These are phyloP conservation scores for Crassisporium funariophilum DNA, from an alignment of 768 basidiomycete species.

Conservation along the genomic window DNA sequence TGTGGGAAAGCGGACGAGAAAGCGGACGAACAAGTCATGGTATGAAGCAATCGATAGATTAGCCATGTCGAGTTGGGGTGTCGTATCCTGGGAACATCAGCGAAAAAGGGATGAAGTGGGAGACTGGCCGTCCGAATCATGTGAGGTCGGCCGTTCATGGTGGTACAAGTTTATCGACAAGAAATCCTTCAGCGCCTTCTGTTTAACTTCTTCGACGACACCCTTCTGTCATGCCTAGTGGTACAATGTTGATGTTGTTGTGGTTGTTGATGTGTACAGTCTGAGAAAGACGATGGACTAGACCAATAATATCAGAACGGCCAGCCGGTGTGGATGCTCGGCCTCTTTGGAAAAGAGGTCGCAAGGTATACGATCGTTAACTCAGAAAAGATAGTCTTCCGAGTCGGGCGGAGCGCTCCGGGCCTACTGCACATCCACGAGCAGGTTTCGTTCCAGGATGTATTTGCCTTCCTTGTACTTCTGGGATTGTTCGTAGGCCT, in stretches of 20 bases:
- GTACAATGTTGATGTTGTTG: conserved; percentile 11
- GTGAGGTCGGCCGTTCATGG: background rate
- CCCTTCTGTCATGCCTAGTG: conserved; percentile 17
- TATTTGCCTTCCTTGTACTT: conserved; percentile 99
- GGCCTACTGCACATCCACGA: conserved; percentile 78
- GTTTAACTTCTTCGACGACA: background rate
- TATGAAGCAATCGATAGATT: background rate
- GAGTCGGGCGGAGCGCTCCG: conserved; percentile 4
- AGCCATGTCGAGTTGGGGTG: background rate
- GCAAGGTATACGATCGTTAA: conserved; percentile 19
- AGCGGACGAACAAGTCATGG: conserved; percentile 1
- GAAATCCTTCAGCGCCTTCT: background rate
- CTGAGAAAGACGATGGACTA: conserved; percentile 24
- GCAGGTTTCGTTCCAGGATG: conserved; percentile 93
- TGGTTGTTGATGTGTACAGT: conserved; percentile 23
- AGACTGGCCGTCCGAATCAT: conserved; percentile 22
- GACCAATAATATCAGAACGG: conserved; percentile 14
- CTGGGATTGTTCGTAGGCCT: conserved; percentile 86
- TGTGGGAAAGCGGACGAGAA: background rate
- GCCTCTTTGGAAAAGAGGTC: conserved; percentile 9
- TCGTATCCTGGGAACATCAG: conserved; percentile 16
- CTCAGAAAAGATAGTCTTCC: conserved; percentile 8
- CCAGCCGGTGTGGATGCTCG: conserved; percentile 13
- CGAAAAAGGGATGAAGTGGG: conserved; percentile 8
- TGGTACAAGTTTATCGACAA: background rate